Base-by-base conservation (phyloP, 2,329 filamentous ascomycete species). In the Verticillium dahliae region DNA sequence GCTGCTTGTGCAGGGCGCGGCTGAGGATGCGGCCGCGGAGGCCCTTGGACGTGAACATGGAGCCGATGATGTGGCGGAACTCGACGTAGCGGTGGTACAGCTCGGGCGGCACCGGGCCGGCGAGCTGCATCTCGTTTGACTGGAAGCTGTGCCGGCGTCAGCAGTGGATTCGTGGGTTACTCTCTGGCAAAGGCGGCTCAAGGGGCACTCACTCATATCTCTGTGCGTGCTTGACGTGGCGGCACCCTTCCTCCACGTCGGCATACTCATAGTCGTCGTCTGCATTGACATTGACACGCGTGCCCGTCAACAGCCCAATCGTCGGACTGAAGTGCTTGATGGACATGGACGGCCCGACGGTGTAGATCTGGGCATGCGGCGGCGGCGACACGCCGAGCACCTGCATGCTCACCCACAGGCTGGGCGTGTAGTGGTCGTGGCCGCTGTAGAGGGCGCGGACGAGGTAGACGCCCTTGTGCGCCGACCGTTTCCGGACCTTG, bases 51-150 rank as follows among this genome's bases (percentile, higher is more conserved):
- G 87, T 89, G 76, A 97, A 98, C 87, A 97, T 96, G 65, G 87
- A 85, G 59, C 90, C 91, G 60, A 98, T 90, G 70, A 97, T 91
- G 34, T 93, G 92, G 62, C 87, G 90, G 75, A 97, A 97, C 73
- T 96, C 93, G 62, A 97, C 93, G 70, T 90, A 98, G 67, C 92
- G 90, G 73, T 97, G 93, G 73, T 97, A 97, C 38, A 98, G 80
- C 64, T 87, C 80, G 2, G 85, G 79, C 0, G 94, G 93, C 0
- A 95, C 89, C 0, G 94, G 94, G 0, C 94, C 94, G 56, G 84
- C 81, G 7, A 98, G 82, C 73, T 97, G 94, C 69, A 97, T 87
- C 73, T 97, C 90, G 72, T 92, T 93, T 41, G 94, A 91, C 80
- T 97, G 93, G 75, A 98, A 98, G 74, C 90, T 93, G 45, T 13